Evolutionary conservation across 2,329 filamentous ascomycete genomes (phyloP).

Genomic region (Raffaelea albimanens): DNA sequence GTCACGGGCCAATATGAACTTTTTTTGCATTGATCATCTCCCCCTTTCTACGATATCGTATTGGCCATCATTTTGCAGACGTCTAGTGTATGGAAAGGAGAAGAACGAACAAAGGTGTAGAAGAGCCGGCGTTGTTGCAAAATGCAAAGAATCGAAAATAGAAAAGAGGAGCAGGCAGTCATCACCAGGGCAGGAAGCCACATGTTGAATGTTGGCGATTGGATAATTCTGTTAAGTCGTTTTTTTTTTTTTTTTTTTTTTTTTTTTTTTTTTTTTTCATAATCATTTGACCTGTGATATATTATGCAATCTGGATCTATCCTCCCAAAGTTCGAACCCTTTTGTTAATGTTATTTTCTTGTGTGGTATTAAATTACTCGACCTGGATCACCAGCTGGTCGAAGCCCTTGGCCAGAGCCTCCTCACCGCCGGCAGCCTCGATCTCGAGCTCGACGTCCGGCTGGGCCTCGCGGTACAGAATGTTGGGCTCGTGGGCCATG

Average conservation of each 20-base stretch:
- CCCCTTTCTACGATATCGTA: too few relatives aligned
- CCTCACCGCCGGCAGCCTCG: constrained; percentile 26
- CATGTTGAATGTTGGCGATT: too few relatives aligned
- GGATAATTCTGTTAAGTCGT: too few relatives aligned
- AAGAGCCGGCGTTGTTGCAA: background rate
- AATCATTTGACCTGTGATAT: background rate
- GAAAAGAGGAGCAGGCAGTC: too few relatives aligned
- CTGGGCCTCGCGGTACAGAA: constrained; percentile 36
- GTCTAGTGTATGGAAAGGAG: too few relatives aligned
- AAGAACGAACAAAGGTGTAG: background rate
- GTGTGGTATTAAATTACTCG: background rate
- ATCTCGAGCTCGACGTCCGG: constrained; percentile 37
- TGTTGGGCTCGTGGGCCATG: constrained; percentile 36
- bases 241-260: background rate
- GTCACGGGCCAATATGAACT: too few relatives aligned
- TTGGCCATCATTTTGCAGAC: too few relatives aligned
- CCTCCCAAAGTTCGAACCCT: background rate
- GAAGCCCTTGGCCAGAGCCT: constrained; percentile 17
- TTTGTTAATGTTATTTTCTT: background rate
- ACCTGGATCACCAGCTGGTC: constrained; percentile 12
- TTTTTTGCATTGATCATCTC: too few relatives aligned
- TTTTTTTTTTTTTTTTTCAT: background rate
- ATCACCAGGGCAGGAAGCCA: too few relatives aligned
- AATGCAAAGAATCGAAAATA: too few relatives aligned
- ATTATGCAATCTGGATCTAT: background rate